Evolutionary conservation across 2,329 filamentous ascomycete species (phyloP), one percentile per base, ranked within the genome.

Genomic region (Endoconidiophora polonica): DNA sequence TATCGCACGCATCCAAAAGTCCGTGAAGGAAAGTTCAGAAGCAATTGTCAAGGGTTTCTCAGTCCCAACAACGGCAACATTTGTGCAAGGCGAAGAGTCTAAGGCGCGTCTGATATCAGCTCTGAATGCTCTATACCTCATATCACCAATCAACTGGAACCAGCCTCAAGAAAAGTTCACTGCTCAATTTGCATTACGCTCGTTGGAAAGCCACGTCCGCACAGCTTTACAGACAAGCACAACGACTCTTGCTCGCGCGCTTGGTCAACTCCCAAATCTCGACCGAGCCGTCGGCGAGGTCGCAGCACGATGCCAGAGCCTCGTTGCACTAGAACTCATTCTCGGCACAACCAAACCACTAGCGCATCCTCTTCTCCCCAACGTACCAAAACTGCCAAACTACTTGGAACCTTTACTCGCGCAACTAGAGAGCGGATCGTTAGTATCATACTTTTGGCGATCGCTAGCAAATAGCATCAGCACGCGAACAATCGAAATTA

Each of bases 371-470:
- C 66, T 85, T 1, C 61, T 90, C 2, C 62, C 66, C 3, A 14
- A 29, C n/a, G 46, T 20, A 7, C 50, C 45, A 10, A 44, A 40
- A 16, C 1, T 36, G 9, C 9, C 41, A 24, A 46, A 26, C 29
- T 42, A 46, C 24, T 41, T 52, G 3, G 49, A 50, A 7, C 44
- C 58, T 3, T 73, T 95, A 40, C 71, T 95, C 0, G 68, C 75
- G 9, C 71, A 81, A n/a, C 74, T 98, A 5, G 91, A 96, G 63
- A 94, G 87, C 0, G 78, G 84, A 0, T 91, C 85, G 2, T 68
- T 98, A 14, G 79, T 86, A 1, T 90, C 84, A 0, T 94, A 90
- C 62, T 98, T 94, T 66, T 98, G 91, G 87, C 76, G 91, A 48
- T 84, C 83, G 6, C 74, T 96, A 59, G 91, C 91, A 0, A 78